Evolutionary conservation across 805 yeast species (phyloP), one percentile per base, ranked within the genome.

Genomic region (Starmerella cellae): DNA sequence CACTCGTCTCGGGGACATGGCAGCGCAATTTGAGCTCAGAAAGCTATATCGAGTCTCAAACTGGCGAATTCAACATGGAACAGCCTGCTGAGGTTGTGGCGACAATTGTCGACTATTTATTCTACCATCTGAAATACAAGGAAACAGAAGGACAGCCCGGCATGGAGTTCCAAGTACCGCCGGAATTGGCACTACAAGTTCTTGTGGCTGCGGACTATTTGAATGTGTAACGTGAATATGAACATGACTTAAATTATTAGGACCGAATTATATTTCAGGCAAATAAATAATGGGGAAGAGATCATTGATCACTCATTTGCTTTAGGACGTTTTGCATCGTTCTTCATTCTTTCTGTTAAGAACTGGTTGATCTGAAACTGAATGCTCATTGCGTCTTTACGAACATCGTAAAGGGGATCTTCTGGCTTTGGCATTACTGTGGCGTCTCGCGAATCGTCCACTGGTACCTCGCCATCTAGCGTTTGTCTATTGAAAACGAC

Each of bases 171-270:
- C 80, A 81, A 29, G 75, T 91, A 2, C 95, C 97, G 1, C 87
- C 96, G 0, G 96, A 84, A 51, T 72, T 88, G 74, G 95, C 97
- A 0, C 65, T 88, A 47, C 97, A 91, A 57, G 64, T 88, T 51
- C 62, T 91, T 35, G 88, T 91, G 29, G 95, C 94, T 21, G 95
- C 97, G 2, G 98, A 91, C 58, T 88, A 74, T 58, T 63, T 84
- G 53, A 88, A 82, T 27, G 49, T 50, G 1, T 51, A 28, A 35
- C 13, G 16, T 5, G n/a, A n/a, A n/a, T n/a, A n/a, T n/a, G n/a
- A n/a, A 30, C 17, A 11, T 13, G 16, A 30, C 8, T 30, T n/a
- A n/a, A n/a, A n/a, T n/a, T n/a, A n/a, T n/a, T n/a, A n/a, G n/a
- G n/a, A n/a, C n/a, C n/a, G n/a, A n/a, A n/a, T n/a, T n/a, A n/a